Evolutionary conservation across 2,329 filamentous ascomycete species (phyloP).

Genomic region (Pseudocercospora pini-densiflorae): DNA sequence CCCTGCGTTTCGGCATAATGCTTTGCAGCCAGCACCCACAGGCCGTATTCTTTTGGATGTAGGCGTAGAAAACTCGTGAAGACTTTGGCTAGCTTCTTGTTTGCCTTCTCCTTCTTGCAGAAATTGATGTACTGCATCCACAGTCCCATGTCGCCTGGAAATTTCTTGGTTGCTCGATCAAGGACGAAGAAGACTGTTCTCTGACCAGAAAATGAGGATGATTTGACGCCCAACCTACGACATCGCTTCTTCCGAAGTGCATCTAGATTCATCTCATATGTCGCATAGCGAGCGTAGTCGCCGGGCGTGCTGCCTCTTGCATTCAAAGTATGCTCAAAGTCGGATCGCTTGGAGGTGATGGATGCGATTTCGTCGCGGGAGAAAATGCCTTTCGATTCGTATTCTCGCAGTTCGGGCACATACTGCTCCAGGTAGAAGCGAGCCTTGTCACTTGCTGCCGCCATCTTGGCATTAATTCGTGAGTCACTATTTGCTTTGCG

Average conservation of each 20-base stretch:
- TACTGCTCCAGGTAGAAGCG: slow-evolving; percentile 93
- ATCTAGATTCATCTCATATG: slow-evolving; percentile 71
- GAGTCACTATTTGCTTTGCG: background rate
- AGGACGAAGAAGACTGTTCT: slow-evolving; percentile 87
- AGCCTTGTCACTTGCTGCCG: slow-evolving; percentile 87
- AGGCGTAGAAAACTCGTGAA: slow-evolving; percentile 75
- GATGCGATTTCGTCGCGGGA: slow-evolving; percentile 85
- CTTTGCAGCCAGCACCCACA: slow-evolving; percentile 86
- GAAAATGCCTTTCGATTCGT: slow-evolving; percentile 91
- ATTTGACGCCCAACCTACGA: slow-evolving; percentile 77
- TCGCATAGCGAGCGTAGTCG: slow-evolving; percentile 84
- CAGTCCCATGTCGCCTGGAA: slow-evolving; percentile 77
- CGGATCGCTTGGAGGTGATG: slow-evolving; percentile 87
- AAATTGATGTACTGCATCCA: slow-evolving; percentile 93
- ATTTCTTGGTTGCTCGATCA: slow-evolving; percentile 81
- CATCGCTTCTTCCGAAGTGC: slow-evolving; percentile 80
- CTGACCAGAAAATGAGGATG: slow-evolving; percentile 70
- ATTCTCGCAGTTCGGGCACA: slow-evolving; percentile 89
- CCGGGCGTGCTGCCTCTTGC: slow-evolving; percentile 74
- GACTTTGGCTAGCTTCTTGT: slow-evolving; percentile 64
- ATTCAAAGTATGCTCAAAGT: slow-evolving; percentile 90
- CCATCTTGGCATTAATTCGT: slow-evolving; percentile 58
- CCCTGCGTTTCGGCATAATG: slow-evolving; percentile 76
- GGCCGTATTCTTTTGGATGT: slow-evolving; percentile 78
- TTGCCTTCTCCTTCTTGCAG: slow-evolving; percentile 67